Percentiles rank a stretch among this genome's conserved stretches.
phyloP scores from a whole-genome alignment of 306 rosid genomes.

The Cucumis cinereus region DNA sequence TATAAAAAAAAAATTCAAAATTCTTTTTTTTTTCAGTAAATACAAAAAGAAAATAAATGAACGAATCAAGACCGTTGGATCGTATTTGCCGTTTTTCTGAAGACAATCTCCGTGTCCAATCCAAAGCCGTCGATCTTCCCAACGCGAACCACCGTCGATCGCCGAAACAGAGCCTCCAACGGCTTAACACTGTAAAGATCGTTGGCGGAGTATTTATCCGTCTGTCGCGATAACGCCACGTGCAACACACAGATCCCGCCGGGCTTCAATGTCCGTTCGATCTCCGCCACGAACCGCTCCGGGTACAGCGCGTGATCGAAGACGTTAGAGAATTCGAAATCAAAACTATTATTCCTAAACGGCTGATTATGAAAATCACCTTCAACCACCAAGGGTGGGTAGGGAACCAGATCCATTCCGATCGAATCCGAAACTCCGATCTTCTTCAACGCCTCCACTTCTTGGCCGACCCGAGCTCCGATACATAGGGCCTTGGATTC shows the following conservation, averaged over 20 bases:
- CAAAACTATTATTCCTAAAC: conserved; percentile 40
- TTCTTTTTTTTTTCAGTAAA: background rate
- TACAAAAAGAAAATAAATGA: background rate
- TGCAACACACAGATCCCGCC: conserved; percentile 72
- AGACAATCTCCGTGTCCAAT: conserved; percentile 65
- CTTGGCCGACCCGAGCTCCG: conserved; percentile 88
- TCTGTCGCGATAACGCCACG: conserved; percentile 44
- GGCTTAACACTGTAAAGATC: conserved; percentile 61
- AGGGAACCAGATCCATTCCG: conserved; percentile 79
- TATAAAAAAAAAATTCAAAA: background rate
- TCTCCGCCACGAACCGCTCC: conserved; percentile 54
- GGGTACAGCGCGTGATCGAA: conserved; percentile 95
- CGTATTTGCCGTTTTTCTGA: conserved; percentile 38
- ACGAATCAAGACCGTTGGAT: conserved; percentile 1
- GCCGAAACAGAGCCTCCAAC: conserved; percentile 37
- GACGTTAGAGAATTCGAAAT: conserved; percentile 88
- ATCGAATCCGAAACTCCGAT: conserved; percentile 57
- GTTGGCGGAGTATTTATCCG: conserved; percentile 86
- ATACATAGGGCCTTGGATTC: conserved; percentile 48
- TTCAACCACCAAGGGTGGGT: conserved; percentile 58
- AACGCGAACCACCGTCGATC: conserved; percentile 38
- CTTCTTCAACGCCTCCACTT: conserved; percentile 61
- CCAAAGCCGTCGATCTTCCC: conserved; percentile 72
- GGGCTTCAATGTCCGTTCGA: conserved; percentile 70
- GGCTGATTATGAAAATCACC: conserved; percentile 86